Percentiles rank a stretch among this genome's conserved stretches.
These are phyloP conservation scores for Zasmidium cellare DNA, from an alignment of 2,329 filamentous ascomycete genomes.

Conservation along the genomic window DNA sequence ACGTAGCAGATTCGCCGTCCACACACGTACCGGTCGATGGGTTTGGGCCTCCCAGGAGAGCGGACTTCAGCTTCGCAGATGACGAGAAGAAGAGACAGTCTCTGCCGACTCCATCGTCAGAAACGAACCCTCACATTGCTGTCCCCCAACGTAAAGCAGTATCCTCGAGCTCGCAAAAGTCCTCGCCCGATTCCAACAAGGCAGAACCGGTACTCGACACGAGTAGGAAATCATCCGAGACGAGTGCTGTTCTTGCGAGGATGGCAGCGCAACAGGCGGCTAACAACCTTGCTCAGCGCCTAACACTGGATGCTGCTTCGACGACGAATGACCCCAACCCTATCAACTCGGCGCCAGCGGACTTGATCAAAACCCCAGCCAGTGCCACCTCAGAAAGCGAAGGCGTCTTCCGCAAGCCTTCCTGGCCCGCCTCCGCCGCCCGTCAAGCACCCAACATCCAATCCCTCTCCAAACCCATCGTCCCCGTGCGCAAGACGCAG, in stretches of 20 bases:
- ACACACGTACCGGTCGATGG: conserved; percentile 43
- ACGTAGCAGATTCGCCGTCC: conserved; percentile 39
- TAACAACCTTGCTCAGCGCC: conserved; percentile 13
- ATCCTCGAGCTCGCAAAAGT: conserved; percentile 2
- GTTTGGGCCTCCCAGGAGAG: conserved; percentile 36
- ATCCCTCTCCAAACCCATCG: conserved; percentile 25
- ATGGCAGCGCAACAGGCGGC: conserved; percentile 24
- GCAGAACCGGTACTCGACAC: conserved; percentile 1
- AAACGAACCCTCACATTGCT: not conserved
- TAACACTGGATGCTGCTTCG: conserved; percentile 3
- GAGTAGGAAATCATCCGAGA: conserved; percentile 12
- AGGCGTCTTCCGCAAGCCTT: conserved; percentile 33
- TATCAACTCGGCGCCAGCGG: conserved; percentile 8
- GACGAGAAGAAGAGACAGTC: conserved; percentile 10
- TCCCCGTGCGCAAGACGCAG: conserved; percentile 14
- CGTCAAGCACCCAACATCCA: conserved; percentile 19
- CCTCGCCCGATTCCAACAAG: conserved; percentile 9
- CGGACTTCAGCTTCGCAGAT: conserved; percentile 16
- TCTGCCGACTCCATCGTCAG: not conserved
- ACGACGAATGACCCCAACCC: conserved; percentile 9
- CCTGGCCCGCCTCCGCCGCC: conserved; percentile 34
- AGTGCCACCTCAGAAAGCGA: conserved; percentile 10
- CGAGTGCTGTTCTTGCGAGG: conserved; percentile 18
- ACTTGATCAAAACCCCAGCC: not conserved
- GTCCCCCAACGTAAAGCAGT: conserved; percentile 11